These are phyloP conservation scores for Metschnikowia chrysomelidarum DNA, from an alignment of 805 yeast genomes.

Conservation along the genomic window DNA sequence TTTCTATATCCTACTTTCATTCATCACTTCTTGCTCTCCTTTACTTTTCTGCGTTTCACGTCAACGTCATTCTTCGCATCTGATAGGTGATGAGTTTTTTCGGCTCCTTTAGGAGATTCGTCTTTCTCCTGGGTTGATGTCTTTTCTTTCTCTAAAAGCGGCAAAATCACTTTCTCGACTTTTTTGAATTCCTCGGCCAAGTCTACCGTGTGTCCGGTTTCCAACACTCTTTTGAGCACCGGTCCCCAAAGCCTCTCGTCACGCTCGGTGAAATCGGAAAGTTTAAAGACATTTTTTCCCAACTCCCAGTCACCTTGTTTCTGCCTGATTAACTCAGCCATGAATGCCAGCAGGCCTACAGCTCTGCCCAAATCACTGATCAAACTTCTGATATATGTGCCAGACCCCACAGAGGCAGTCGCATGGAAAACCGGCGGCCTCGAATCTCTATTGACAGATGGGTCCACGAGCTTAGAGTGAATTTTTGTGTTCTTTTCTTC, in stretches of 20 bases:
- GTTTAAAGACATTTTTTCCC: slow-evolving; percentile 61
- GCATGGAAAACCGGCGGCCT: slow-evolving; percentile 72
- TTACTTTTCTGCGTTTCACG: no score
- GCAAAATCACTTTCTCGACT: slow-evolving; percentile 1
- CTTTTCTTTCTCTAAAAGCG: slow-evolving; percentile 2
- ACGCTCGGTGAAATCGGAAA: slow-evolving; percentile 61
- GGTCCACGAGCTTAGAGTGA: slow-evolving; percentile 37
- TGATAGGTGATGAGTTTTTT: no score
- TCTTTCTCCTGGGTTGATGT: not conserved
- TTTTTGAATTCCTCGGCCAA: slow-evolving; percentile 24
- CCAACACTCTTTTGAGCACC: slow-evolving; percentile 56
- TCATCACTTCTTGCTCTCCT: no score
- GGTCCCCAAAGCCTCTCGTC: slow-evolving; percentile 69
- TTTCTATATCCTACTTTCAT: no score
- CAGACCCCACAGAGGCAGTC: slow-evolving; percentile 81
- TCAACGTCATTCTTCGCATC: no score
- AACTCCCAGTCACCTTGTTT: slow-evolving; percentile 86
- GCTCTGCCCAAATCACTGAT: slow-evolving; percentile 87
- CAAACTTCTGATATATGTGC: slow-evolving; percentile 89
- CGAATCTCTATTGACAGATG: slow-evolving; percentile 39
- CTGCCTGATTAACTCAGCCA: slow-evolving; percentile 75
- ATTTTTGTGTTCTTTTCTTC: slow-evolving; percentile 38
- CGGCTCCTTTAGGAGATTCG: no score
- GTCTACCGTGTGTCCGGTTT: slow-evolving; percentile 26
- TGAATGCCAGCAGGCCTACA: slow-evolving; percentile 76